Evolutionary conservation across 208 protist genomes (phyloP), one percentile per base, ranked within the genome.

Genomic region (Acanthamoeba royreba): DNA sequence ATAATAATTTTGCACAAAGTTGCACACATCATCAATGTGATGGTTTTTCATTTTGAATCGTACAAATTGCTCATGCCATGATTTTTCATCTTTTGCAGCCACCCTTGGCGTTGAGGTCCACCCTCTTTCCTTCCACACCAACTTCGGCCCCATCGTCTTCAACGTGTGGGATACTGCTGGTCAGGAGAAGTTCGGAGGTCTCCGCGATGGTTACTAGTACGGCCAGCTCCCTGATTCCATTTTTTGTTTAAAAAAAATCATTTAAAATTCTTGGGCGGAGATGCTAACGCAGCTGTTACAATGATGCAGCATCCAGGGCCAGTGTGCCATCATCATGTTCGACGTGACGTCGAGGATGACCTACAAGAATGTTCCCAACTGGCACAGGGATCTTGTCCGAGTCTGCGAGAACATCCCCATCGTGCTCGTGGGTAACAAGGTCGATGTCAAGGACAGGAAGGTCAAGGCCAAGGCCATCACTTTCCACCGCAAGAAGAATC

Each of bases 251-350:
- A 28, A 33, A 25, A 15, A 15, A 15, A 81, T 47, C 17, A 15
- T 38, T 15, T 47, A 15, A 25, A 15, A 81, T 31, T 86, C 49
- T 91, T 28, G n/a, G 8, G n/a, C 87, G 11, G 7, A 17, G 31
- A 13, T 77, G n/a, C n/a, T n/a, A 25, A 15, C 17, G 17, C 52
- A 58, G 17, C 52, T 25, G 52, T 58, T 58, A 25, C 25, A 25
- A n/a, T n/a, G n/a, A n/a, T n/a, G 25, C 38, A 79, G 66, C 92
- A 98, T 98, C 96, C 98, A 99, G 97, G 99, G 99, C 52, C 98
- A 99, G 95, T 99, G 98, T 94, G 99, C 99, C 74, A 99, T 99
- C 97, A 99, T 99, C 96, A 99, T 99, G 99, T 99, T 99, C 95
- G 99, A 99, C 95, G 99, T 99, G 42, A 99, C 99, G 52, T 99